Evolutionary conservation across 176 grass and related monocot species (phyloP), one percentile per base, ranked within the genome.

Genomic region (Tillandsia leiboldiana): DNA sequence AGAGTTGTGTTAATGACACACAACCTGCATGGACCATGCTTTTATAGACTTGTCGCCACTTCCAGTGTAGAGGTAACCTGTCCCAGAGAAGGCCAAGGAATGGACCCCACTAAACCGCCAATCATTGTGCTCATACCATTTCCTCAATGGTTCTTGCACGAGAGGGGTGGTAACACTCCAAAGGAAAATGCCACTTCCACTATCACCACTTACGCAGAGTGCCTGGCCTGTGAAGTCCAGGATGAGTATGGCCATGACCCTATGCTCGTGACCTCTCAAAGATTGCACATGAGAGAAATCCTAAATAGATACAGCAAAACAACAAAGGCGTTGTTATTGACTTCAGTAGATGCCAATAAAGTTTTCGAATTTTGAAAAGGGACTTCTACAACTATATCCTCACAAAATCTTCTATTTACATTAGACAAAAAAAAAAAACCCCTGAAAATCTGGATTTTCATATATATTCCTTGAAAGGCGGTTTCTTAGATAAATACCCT

Each of bases 101-200:
- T 97, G 87, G 69, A 97, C 49, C 51, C 89, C 89, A 69, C 84
- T 85, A 74, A 84, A 97, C 10, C 91, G 80, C 89, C 93, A 97
- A 77, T 92, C 89, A 70, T 92, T 82, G 65, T 87, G 66, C 78
- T 92, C 94, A 67, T 97, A 92, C 94, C 94, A 97, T 82, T 82
- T 92, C 73, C 83, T 86, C 65, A 83, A 78, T 53, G 81, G 79
- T 52, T 87, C 84, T 62, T 77, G 59, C 65, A 49, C 81, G 33
- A 72, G 33, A 66, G 74, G 69, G 18, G 76, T 18, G 77, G 67
- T 73, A 68, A 92, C 70, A 42, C 28, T 70, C 89, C 94, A 97
- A 33, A 92, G 12, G 18, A 85, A 97, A 85, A 97, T 84, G 50
- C 89, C 89, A 20, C 94, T 90, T 62, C 86, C 89, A 59, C 86